phyloP scores from a whole-genome alignment of 495 filamentous ascomycete species.

The Bryoglossum gracile region DNA sequence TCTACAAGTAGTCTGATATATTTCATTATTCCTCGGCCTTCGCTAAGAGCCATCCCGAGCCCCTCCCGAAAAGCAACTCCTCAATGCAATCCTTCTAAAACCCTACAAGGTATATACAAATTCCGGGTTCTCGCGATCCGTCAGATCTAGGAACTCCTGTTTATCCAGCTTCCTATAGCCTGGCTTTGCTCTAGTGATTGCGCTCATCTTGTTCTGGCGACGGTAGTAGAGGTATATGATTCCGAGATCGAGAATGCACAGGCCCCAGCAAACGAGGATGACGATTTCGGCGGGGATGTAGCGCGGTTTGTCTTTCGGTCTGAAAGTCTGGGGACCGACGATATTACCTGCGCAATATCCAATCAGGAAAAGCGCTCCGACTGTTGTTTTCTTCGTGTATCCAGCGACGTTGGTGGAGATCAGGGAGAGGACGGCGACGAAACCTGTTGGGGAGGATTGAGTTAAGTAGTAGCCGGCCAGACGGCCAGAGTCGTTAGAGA shows the following conservation, averaged over 20 bases:
- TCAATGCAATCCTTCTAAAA: too few species aligned
- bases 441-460: conserved; percentile 41
- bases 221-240: conserved; percentile 60
- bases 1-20: too few species aligned
- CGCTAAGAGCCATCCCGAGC: too few species aligned
- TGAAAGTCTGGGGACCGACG: conserved; percentile 34
- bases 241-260: conserved; percentile 46
- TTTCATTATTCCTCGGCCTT: too few species aligned
- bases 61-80: too few species aligned
- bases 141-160: conserved; percentile 46
- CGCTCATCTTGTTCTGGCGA: conserved; percentile 55
- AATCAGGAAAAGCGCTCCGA: conserved; percentile 53
- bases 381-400: conserved; percentile 70
- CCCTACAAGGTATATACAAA: conserved; percentile 20
- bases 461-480: conserved; percentile 28
- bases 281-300: conserved; percentile 65
- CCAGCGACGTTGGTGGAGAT: conserved; percentile 55
- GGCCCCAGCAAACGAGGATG: conserved; percentile 55
- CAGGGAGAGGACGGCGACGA: conserved; percentile 18
- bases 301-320: conserved; percentile 34
- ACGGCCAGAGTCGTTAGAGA: conserved; percentile 33
- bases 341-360: conserved; percentile 57
- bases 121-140: conserved; percentile 26
- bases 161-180: conserved; percentile 60
- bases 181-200: conserved; percentile 40